These are phyloP conservation scores for Syncephalastrum racemosum DNA, from an alignment of 371 early-diverging fungal genomes.

Conservation along the genomic window DNA sequence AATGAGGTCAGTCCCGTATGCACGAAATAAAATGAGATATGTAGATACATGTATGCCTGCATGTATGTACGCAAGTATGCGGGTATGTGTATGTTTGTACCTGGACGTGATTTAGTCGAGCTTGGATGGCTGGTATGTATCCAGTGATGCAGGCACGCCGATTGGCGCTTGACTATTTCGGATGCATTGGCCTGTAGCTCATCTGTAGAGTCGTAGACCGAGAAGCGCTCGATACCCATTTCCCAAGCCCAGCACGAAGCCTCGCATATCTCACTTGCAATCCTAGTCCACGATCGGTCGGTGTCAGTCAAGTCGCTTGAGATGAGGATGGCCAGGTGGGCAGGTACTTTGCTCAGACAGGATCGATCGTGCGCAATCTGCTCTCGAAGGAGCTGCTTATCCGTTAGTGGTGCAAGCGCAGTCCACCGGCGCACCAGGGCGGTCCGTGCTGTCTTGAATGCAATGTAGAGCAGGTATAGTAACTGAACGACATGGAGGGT, in stretches of 20 bases:
- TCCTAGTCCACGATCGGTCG: constrained; percentile 28
- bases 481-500: constrained; percentile 25
- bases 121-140: constrained; percentile 9
- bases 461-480: constrained; percentile 24
- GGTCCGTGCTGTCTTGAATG: constrained; percentile 9
- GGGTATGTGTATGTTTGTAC: background rate
- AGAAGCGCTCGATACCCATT: constrained; percentile 38
- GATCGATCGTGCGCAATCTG: constrained; percentile 28
- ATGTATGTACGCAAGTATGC: too few species aligned
- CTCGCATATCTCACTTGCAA: constrained; percentile 35
- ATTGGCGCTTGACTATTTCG: constrained; percentile 39
- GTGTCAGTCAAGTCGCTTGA: constrained; percentile 31
- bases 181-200: constrained; percentile 25
- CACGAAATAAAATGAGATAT: too few species aligned
- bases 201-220: constrained; percentile 42
- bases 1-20: background rate
- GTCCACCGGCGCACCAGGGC: constrained; percentile 5
- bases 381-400: constrained; percentile 8
- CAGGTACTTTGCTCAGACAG: constrained; percentile 44
- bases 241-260: constrained; percentile 47
- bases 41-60: too few species aligned
- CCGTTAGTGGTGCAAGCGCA: background rate
- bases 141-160: constrained; percentile 33
- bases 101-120: constrained; percentile 3
- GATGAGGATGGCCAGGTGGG: constrained; percentile 36